Conservation (phyloP, 352 stramenopile genomes). For the Phytophthora kernoviae region DNA sequence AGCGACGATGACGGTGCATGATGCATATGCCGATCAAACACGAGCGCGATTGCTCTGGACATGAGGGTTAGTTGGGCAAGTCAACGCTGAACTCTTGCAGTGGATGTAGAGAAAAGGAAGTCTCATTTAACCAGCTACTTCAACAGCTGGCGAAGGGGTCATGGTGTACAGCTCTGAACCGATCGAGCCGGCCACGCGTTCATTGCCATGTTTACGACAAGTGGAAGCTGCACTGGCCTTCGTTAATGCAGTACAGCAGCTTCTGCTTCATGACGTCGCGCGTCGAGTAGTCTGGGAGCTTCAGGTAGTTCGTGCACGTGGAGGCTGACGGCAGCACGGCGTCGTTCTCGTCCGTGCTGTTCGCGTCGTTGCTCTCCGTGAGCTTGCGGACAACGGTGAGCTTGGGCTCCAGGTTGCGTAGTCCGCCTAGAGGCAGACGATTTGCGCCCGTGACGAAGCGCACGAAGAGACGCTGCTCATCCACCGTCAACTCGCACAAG, state of each 20-base stretch:
- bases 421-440: constrained; percentile 82
- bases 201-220: constrained; percentile 47
- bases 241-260: constrained; percentile 83
- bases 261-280: constrained; percentile 70
- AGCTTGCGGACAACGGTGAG: constrained; percentile 91
- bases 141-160: constrained; percentile 16
- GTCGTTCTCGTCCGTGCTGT: constrained; percentile 37
- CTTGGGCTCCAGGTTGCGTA: constrained; percentile 80
- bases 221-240: constrained; percentile 87
- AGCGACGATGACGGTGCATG: no score
- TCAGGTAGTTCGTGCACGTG: constrained; percentile 92
- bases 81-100: background rate
- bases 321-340: constrained; percentile 82
- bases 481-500: constrained; percentile 65
- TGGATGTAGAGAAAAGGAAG: background rate
- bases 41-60: background rate
- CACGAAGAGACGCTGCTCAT: constrained; percentile 86
- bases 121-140: background rate
- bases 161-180: constrained; percentile 13
- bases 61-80: background rate
- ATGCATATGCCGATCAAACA: no score
- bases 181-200: background rate
- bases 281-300: constrained; percentile 90
- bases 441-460: constrained; percentile 90
- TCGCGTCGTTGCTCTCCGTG: constrained; percentile 22